These are phyloP conservation scores for Globisporangium solare DNA, from an alignment of 352 stramenopile genomes.

Conservation along the genomic window DNA sequence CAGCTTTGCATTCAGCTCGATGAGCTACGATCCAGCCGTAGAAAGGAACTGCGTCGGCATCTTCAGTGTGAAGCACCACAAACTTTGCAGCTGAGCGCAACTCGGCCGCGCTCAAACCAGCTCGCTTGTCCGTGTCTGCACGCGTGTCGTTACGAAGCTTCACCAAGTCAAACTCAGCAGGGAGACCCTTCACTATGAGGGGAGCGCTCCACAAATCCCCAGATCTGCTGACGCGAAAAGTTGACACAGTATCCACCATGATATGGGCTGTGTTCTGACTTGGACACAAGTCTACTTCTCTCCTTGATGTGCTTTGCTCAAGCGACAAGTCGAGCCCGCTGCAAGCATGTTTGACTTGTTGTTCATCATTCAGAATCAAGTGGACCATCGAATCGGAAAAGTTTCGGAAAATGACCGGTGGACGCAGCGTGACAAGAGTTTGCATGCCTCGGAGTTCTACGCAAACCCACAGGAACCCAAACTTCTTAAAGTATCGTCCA, in stretches of 20 bases:
- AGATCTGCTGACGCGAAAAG: constrained; percentile 21
- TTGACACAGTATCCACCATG: constrained; percentile 32
- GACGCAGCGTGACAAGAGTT: constrained; percentile 52
- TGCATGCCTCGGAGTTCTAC: constrained; percentile 54
- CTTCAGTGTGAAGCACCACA: constrained; percentile 13
- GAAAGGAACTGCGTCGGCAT: constrained; percentile 8
- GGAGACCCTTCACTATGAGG: constrained; percentile 18
- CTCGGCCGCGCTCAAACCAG: not conserved
- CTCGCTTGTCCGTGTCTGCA: not conserved
- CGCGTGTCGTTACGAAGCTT: constrained; percentile 21
- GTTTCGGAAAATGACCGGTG: constrained; percentile 40
- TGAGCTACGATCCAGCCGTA: constrained; percentile 34
- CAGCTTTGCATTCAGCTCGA: constrained; percentile 29
- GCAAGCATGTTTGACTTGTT: not conserved
- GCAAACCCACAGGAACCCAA: constrained; percentile 66
- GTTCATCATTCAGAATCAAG: constrained; percentile 29
- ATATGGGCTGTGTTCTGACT: constrained; percentile 12
- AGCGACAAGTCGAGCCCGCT: not conserved
- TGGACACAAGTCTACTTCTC: too few relatives aligned
- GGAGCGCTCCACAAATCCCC: constrained; percentile 27
- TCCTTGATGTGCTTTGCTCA: not conserved
- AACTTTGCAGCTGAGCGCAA: constrained; percentile 19
- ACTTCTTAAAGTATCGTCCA: constrained; percentile 40
- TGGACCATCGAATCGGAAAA: constrained; percentile 33
- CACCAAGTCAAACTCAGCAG: constrained; percentile 49